phyloP scores from a whole-genome alignment of 2,329 filamentous ascomycete genomes.

The Fusarium sp. region DNA sequence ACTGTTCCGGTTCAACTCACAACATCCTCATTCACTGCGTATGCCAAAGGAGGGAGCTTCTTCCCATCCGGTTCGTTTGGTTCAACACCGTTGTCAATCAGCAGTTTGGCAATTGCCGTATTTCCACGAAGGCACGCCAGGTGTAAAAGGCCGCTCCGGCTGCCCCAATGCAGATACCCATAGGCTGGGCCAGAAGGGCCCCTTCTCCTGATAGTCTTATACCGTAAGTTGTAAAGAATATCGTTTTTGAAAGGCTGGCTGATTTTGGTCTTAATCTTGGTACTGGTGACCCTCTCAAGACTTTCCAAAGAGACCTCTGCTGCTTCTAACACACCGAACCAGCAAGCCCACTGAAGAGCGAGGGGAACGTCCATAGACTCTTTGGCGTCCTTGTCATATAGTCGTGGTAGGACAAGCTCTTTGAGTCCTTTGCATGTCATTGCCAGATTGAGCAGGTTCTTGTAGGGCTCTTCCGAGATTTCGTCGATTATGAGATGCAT shows the following conservation, averaged over 20 bases:
- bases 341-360: constrained; percentile 36
- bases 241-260: constrained; percentile 15
- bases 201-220: constrained; percentile 6
- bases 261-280: constrained; percentile 16
- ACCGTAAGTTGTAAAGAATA: constrained; percentile 21
- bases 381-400: constrained; percentile 26
- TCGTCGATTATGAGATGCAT: constrained; percentile 27
- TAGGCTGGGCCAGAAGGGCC: constrained; percentile 1
- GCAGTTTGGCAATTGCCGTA: constrained; percentile 25
- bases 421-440: constrained; percentile 21
- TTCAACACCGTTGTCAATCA: constrained; percentile 16
- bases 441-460: constrained; percentile 12
- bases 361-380: constrained; percentile 22
- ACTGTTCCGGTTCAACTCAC: constrained; percentile 11
- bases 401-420: constrained; percentile 8
- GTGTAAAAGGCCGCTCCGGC: constrained; percentile 29
- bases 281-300: neutral
- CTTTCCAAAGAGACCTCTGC: constrained; percentile 25
- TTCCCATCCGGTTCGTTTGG: constrained; percentile 18
- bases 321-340: constrained; percentile 31
- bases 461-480: constrained; percentile 19
- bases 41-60: constrained; percentile 23
- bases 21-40: constrained; percentile 31
- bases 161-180: constrained; percentile 27
- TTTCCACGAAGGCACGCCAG: constrained; percentile 39